Conservation (phyloP, 2,329 filamentous ascomycete genomes). For the Monosporascus sp. region DNA sequence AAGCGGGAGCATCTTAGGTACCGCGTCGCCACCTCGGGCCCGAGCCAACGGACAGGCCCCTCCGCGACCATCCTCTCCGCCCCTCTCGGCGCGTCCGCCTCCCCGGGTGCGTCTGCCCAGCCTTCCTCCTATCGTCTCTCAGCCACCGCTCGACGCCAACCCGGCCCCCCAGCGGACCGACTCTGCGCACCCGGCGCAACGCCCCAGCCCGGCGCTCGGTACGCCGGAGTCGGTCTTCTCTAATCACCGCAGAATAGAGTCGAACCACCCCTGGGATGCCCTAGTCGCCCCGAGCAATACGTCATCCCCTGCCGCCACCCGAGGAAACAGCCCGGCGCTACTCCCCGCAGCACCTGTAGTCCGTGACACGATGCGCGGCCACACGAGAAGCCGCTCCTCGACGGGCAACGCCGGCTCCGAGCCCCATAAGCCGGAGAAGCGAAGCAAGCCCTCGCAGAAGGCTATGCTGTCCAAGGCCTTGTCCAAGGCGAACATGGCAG, state of each 20-base stretch:
- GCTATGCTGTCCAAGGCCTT: constrained; percentile 94
- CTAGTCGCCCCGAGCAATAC: constrained; percentile 14
- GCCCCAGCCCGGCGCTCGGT: constrained; percentile 15
- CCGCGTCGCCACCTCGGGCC: background rate
- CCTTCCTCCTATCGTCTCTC: constrained; percentile 36
- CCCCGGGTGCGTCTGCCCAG: constrained; percentile 23
- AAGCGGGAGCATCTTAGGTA: constrained; percentile 15
- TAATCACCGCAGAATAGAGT: constrained; percentile 14
- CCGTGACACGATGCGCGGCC: constrained; percentile 30
- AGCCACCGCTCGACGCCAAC: constrained; percentile 33
- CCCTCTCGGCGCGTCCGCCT: constrained; percentile 17
- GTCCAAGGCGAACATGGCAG: constrained; percentile 92
- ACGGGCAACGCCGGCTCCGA: constrained; percentile 40
- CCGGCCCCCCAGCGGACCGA: constrained; percentile 10
- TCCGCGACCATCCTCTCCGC: constrained; percentile 25
- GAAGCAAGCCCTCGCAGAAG: constrained; percentile 66
- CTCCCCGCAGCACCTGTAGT: constrained; percentile 21
- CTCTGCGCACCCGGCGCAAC: constrained; percentile 15
- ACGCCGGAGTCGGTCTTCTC: constrained; percentile 18
- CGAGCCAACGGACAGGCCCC: constrained; percentile 16
- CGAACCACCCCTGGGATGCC: constrained; percentile 21
- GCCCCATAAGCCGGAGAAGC: constrained; percentile 31
- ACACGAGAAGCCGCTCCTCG: constrained; percentile 42
- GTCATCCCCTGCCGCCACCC: constrained; percentile 15
- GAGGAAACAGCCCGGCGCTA: constrained; percentile 13